Conservation (phyloP, 768 basidiomycete species). For the Lepiota venenata region DNA sequence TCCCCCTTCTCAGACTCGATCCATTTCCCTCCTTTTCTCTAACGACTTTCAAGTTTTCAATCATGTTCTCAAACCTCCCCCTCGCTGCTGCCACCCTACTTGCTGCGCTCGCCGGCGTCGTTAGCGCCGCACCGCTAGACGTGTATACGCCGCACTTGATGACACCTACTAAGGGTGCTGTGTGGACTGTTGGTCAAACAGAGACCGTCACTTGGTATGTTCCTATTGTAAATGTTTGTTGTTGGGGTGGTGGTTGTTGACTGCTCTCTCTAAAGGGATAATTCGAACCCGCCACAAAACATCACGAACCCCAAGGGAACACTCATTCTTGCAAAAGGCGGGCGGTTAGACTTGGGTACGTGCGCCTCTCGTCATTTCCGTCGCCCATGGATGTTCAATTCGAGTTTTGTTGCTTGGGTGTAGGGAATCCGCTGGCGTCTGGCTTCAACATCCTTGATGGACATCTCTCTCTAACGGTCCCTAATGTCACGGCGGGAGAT, state of each 20-base stretch:
- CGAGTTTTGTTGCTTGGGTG: not conserved
- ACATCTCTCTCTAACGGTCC: conserved; percentile 20
- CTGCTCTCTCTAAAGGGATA: conserved; percentile 24
- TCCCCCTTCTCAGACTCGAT: not conserved
- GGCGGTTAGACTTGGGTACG: conserved; percentile 22
- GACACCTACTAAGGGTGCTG: not conserved
- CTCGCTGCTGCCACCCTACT: not conserved
- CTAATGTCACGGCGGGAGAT: conserved; percentile 21
- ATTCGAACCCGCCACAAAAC: conserved; percentile 17
- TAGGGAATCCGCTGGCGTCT: conserved; percentile 11
- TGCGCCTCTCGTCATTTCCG: not conserved
- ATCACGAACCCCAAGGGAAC: conserved; percentile 29
- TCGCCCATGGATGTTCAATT: not conserved
- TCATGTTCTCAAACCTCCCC: conserved; percentile 5
- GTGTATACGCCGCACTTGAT: not conserved
- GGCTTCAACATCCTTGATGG: conserved; percentile 28
- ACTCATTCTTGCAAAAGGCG: conserved; percentile 24
- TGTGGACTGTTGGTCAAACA: not conserved
- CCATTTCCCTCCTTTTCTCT: not conserved
- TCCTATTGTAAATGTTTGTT: not conserved
- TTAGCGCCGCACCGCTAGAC: not conserved
- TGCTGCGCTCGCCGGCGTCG: not conserved
- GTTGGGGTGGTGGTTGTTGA: not conserved
- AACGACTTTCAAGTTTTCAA: not conserved
- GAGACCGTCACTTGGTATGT: conserved; percentile 6